phyloP scores from a whole-genome alignment of 768 basidiomycete species.

The Harrya chromipes region DNA sequence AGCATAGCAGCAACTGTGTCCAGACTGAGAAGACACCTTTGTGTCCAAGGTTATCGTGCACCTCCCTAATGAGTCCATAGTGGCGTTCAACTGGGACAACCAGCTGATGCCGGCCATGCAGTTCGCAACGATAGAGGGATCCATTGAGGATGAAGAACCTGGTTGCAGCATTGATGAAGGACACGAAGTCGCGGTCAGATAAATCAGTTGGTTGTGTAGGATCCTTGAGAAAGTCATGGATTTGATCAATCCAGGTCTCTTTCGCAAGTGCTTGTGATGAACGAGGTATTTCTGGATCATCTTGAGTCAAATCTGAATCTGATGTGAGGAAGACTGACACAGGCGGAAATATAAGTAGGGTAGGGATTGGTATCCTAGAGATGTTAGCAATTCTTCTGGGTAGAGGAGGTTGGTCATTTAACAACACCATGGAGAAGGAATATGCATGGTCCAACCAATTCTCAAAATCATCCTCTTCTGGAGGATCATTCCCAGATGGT shows the following conservation, averaged over 20 bases:
- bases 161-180: not conserved
- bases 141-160: not conserved
- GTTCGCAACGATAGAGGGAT: not conserved
- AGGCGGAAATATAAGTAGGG: too few species aligned
- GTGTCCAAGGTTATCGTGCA: slow-evolving; percentile 4
- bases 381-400: too few species aligned
- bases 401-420: not conserved
- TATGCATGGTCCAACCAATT: not conserved
- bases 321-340: too few species aligned
- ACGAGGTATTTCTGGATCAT: not conserved
- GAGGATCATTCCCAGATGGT: not conserved
- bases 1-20: not conserved
- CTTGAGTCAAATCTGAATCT: too few species aligned
- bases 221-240: not conserved
- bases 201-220: not conserved
- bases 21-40: slow-evolving; percentile 1
- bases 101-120: not conserved
- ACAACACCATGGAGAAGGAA: not conserved
- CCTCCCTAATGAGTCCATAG: not conserved
- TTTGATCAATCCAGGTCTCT: too few species aligned
- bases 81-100: not conserved
- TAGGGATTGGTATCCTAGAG: too few species aligned
- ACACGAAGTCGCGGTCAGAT: not conserved
- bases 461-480: not conserved
- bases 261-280: too few species aligned